A percentile compares a stretch with the other conserved stretches of the same genome.
phyloP scores from a whole-genome alignment of 2,329 filamentous ascomycete genomes.

The Xylaria sp. region DNA sequence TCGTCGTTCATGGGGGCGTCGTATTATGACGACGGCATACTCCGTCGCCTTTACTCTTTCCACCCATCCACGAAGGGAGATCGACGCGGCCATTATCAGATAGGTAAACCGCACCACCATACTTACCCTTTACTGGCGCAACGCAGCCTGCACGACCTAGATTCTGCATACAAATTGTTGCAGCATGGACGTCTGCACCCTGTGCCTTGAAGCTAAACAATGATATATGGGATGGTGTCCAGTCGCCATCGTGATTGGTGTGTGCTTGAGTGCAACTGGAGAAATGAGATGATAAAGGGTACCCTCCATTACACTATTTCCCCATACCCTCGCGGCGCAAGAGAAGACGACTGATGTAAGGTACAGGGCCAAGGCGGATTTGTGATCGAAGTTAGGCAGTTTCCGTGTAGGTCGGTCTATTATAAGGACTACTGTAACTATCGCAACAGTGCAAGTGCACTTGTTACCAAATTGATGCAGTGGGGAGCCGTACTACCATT shows the following conservation, averaged over 20 bases:
- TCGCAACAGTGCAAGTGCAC: conserved; percentile 1
- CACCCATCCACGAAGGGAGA: conserved; percentile 7
- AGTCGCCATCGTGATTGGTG: conserved; percentile 29
- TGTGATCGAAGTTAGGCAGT: conserved; percentile 25
- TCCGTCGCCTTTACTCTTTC: conserved; percentile 21
- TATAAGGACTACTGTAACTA: conserved; percentile 7
- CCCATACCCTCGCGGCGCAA: conserved; percentile 44
- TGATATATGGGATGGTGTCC: conserved; percentile 21
- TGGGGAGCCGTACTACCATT: background rate
- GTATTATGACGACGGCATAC: conserved; percentile 27
- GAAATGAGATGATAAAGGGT: conserved; percentile 42
- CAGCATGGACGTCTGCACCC: conserved; percentile 19
- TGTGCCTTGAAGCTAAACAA: conserved; percentile 26
- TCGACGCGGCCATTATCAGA: conserved; percentile 27
- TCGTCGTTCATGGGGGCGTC: conserved; percentile 12
- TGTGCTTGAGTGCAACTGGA: conserved; percentile 20
- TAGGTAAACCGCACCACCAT: conserved; percentile 15
- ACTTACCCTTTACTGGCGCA: conserved; percentile 15
- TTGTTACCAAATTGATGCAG: background rate
- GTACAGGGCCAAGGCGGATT: conserved; percentile 46
- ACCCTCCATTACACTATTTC: conserved; percentile 44
- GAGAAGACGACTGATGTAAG: conserved; percentile 49
- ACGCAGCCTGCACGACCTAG: conserved; percentile 23
- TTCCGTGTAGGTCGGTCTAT: conserved; percentile 9
- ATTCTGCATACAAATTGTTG: conserved; percentile 3